Percentiles rank a stretch among this genome's conserved stretches.
These are phyloP conservation scores for Boletellus deceptivus DNA, from an alignment of 1,284 basidiomycete species.

Conservation along the genomic window DNA sequence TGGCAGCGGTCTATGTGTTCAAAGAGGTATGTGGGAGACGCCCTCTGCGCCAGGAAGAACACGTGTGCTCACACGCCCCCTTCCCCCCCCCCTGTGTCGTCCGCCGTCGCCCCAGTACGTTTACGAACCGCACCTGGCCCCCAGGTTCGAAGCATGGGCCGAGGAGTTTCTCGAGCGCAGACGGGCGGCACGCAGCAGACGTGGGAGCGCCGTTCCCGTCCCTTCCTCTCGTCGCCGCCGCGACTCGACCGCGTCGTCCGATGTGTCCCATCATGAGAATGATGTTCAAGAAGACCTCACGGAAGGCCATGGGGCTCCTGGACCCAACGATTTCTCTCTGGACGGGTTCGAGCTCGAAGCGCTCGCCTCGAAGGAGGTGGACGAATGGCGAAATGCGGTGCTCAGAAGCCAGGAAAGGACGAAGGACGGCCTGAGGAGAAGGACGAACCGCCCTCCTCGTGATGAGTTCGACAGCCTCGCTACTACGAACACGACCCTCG, in stretches of 20 bases:
- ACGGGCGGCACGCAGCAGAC: slow-evolving; percentile 32
- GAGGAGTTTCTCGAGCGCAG: slow-evolving; percentile 44
- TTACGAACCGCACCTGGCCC: slow-evolving; percentile 64
- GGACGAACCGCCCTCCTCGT: not conserved
- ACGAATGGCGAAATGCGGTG: slow-evolving; percentile 51
- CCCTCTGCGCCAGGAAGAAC: slow-evolving; percentile 1
- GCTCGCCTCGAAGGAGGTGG: slow-evolving; percentile 47
- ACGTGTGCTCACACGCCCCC: slow-evolving; percentile 25
- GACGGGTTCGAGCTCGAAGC: slow-evolving; percentile 48
- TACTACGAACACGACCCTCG: slow-evolving; percentile 32
- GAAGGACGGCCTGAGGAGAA: slow-evolving; percentile 15
- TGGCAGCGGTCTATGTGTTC: slow-evolving; percentile 43
- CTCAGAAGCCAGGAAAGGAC: slow-evolving; percentile 29
- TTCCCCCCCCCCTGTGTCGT: not conserved
- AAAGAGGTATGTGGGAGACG: slow-evolving; percentile 38
- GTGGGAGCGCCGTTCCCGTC: slow-evolving; percentile 26
- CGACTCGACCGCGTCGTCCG: slow-evolving; percentile 12
- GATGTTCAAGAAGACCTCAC: slow-evolving; percentile 7
- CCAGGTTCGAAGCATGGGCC: slow-evolving; percentile 51
- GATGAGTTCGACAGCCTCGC: slow-evolving; percentile 24
- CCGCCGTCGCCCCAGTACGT: slow-evolving; percentile 43
- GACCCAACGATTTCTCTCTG: slow-evolving; percentile 7
- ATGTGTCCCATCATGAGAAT: slow-evolving; percentile 8
- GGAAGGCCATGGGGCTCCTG: slow-evolving; percentile 8
- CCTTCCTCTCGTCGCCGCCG: slow-evolving; percentile 13